Evolutionary conservation across 2,329 filamentous ascomycete species (phyloP), one percentile per base, ranked within the genome.

Genomic region (Fusarium avenaceum): DNA sequence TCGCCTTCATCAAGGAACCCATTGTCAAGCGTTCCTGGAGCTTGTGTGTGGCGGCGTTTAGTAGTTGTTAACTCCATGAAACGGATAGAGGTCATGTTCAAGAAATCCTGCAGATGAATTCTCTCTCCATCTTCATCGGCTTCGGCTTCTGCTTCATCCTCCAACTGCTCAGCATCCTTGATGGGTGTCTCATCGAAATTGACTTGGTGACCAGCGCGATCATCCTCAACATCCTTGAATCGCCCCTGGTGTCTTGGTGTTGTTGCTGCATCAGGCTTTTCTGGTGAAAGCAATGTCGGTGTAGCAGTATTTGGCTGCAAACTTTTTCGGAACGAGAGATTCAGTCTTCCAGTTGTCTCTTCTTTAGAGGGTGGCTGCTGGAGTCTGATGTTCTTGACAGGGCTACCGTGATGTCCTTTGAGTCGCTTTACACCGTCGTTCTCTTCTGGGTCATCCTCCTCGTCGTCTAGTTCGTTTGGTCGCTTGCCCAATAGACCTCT

Each of bases 21-120:
- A 43, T 85, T 81, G 50, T 80, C 82, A 20, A 83, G 75, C 14
- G 78, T 73, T 53, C 82, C 77, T 15, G 89, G 89, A 4, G 87
- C 91, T 45, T 91, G 89, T 0, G 95, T 98, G 72, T 96, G 92
- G 56, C 96, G 87, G 70, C 95, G 86, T 77, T 98, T 98, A 2
- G 94, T 97, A 0, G 95, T 97, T n/a, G 91, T 97, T 49, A 99
- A 84, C 76, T 99, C 96, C 92, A 99, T 97, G 81, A 99, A 99
- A 54, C 94, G 92, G 74, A 99, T 97, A 61, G 93, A 96, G 4
- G 95, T 97, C 89, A 97, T 90, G 66, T 96, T 93, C 44, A 99
- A 82, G 80, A 99, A 99, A 53, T 97, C 92, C 72, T 97, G 93
- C 4, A 99, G 84, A 45, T 94, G 91, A 54, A 97, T 94, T 22